Conservation (phyloP, 2,329 filamentous ascomycete species). For the Pestalotiopsis sp. region DNA sequence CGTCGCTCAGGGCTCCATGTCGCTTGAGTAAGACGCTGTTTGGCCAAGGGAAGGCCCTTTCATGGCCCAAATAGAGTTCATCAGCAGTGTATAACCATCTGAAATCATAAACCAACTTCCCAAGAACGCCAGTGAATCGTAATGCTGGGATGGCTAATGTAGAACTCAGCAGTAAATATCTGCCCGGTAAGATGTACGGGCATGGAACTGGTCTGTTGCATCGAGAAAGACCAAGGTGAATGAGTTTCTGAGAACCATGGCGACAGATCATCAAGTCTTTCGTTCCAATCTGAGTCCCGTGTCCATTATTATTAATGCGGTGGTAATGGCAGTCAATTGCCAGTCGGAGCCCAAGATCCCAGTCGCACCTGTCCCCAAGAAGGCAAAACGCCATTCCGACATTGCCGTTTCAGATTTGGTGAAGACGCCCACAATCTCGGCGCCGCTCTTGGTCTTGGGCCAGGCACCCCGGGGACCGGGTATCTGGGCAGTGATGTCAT, state of each 20-base stretch:
- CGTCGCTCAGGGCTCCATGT: too few relatives aligned
- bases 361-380: background rate
- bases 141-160: background rate
- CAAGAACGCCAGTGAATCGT: too few relatives aligned
- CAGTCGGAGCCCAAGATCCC: background rate
- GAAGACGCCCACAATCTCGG: conserved; percentile 9
- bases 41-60: too few relatives aligned
- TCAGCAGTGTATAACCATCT: too few relatives aligned
- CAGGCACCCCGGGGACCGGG: conserved; percentile 3
- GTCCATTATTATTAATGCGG: background rate
- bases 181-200: background rate
- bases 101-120: too few relatives aligned
- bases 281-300: background rate
- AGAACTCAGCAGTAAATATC: background rate
- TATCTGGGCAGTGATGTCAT: background rate
- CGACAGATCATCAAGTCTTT: background rate
- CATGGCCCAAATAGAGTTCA: too few relatives aligned
- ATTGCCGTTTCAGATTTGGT: background rate
- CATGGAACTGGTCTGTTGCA: background rate
- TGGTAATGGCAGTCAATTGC: conserved; percentile 2
- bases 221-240: background rate
- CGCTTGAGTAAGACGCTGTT: too few relatives aligned
- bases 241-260: background rate
- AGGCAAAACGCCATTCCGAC: conserved; percentile 5
- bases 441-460: conserved; percentile 3